Conservation (phyloP, 768 basidiomycete species). For the Mrakia hoshinonis region DNA sequence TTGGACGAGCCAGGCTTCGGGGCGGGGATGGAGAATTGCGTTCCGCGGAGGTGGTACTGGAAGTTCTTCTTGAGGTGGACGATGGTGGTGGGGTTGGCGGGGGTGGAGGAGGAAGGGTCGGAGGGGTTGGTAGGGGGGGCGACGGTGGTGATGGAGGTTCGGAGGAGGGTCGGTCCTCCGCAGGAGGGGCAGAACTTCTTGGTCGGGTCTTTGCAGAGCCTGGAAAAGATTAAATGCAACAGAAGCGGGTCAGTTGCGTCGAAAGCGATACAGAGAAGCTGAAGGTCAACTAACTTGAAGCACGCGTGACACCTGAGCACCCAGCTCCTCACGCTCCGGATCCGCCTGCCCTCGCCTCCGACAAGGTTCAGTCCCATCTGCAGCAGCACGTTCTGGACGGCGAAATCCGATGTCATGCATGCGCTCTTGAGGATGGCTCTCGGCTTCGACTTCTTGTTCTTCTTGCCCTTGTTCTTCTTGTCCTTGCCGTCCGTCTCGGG, state of each 20-base stretch:
- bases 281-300: slow-evolving; percentile 85
- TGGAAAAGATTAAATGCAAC: slow-evolving; percentile 38
- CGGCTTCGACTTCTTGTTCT: slow-evolving; percentile 23
- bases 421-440: slow-evolving; percentile 52
- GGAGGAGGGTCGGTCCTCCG: slow-evolving; percentile 70
- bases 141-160: slow-evolving; percentile 77
- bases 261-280: no score
- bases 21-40: slow-evolving; percentile 81
- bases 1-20: slow-evolving; percentile 75
- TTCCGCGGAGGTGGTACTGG: slow-evolving; percentile 84
- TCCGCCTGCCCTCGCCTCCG: slow-evolving; percentile 79
- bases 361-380: slow-evolving; percentile 90
- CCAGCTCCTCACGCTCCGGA: slow-evolving; percentile 88
- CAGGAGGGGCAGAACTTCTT: slow-evolving; percentile 97
- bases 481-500: slow-evolving; percentile 45
- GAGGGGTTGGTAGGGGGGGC: slow-evolving; percentile 38
- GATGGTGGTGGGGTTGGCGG: slow-evolving; percentile 59
- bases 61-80: slow-evolving; percentile 93
- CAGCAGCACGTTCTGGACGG: slow-evolving; percentile 93
- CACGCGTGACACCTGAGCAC: slow-evolving; percentile 95
- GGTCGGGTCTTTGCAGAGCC: slow-evolving; percentile 87
- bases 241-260: neutral
- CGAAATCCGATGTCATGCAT: slow-evolving; percentile 97
- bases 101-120: slow-evolving; percentile 32
- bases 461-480: slow-evolving; percentile 23